Percentiles rank a stretch among this genome's conserved stretches.
These are phyloP conservation scores for Suillus hirtellus DNA, from an alignment of 768 basidiomycete species.

Conservation along the genomic window DNA sequence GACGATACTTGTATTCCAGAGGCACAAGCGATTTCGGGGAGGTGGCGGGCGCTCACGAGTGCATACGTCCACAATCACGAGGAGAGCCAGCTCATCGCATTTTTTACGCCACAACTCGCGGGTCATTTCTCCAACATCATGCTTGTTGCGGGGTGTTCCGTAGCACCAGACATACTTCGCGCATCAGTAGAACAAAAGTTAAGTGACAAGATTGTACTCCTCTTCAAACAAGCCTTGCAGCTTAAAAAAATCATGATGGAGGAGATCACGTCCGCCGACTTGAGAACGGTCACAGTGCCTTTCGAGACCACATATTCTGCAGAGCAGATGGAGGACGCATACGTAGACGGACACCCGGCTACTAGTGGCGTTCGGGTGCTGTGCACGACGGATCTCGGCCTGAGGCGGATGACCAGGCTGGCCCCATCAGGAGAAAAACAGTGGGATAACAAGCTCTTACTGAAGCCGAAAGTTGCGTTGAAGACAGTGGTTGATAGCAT, in stretches of 20 bases:
- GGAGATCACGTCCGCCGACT: slow-evolving; percentile 34
- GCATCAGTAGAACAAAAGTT: slow-evolving; percentile 40
- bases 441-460: slow-evolving; percentile 33
- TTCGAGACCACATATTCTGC: slow-evolving; percentile 24
- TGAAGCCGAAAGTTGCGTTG: slow-evolving; percentile 41
- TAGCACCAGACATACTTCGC: slow-evolving; percentile 26
- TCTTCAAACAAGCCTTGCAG: slow-evolving; percentile 42
- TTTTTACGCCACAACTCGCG: not conserved
- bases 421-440: slow-evolving; percentile 29
- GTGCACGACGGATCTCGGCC: slow-evolving; percentile 39
- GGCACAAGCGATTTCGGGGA: slow-evolving; percentile 45
- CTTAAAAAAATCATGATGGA: slow-evolving; percentile 41
- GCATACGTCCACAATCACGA: slow-evolving; percentile 23
- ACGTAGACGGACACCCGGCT: slow-evolving; percentile 24
- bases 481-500: slow-evolving; percentile 36
- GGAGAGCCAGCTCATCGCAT: slow-evolving; percentile 3
- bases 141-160: slow-evolving; percentile 11
- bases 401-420: slow-evolving; percentile 31
- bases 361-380: slow-evolving; percentile 25
- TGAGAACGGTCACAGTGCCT: slow-evolving; percentile 26
- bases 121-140: slow-evolving; percentile 4
- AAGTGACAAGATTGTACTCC: slow-evolving; percentile 35
- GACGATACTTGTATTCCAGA: slow-evolving; percentile 27
- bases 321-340: slow-evolving; percentile 33
- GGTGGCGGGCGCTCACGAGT: slow-evolving; percentile 47